Conservation (phyloP, 208 protist species). For the Acanthamoeba castellanii region DNA sequence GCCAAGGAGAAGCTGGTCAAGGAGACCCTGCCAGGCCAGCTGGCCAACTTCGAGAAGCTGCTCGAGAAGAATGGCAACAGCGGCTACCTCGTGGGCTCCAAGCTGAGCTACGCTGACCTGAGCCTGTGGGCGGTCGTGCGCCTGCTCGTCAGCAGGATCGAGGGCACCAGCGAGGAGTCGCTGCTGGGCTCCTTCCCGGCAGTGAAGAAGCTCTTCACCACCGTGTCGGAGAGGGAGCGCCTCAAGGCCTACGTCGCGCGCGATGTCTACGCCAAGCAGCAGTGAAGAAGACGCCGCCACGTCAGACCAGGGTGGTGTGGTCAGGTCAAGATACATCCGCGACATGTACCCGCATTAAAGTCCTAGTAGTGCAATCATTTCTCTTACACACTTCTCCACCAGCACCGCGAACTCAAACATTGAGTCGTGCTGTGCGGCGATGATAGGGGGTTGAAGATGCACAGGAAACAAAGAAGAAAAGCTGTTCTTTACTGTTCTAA, state of each 20-base stretch:
- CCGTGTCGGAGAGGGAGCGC: background rate
- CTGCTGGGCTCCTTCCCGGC: background rate
- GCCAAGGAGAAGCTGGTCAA: background rate
- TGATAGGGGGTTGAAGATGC: too few relatives aligned
- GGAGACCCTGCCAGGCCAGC: background rate
- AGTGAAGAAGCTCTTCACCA: background rate
- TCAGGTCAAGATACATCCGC: too few relatives aligned
- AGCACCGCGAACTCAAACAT: too few relatives aligned
- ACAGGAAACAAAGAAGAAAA: too few relatives aligned
- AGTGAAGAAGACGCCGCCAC: too few relatives aligned
- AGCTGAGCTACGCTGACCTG: constrained; percentile 44
- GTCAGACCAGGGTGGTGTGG: too few relatives aligned
- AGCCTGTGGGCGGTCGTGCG: background rate
- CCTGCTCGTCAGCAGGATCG: background rate
- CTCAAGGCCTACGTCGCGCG: constrained; percentile 66
- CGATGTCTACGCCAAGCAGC: constrained; percentile 6
- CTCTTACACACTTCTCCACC: too few relatives aligned
- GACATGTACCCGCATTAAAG: too few relatives aligned
- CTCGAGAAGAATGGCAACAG: constrained; percentile 69
- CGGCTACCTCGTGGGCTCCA: constrained; percentile 63
- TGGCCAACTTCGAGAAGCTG: background rate
- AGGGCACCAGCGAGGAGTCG: background rate
- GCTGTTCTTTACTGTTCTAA: too few relatives aligned
- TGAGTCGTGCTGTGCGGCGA: too few relatives aligned
- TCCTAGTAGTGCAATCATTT: too few relatives aligned